Conservation (phyloP, 441 rosid genomes). For the Rhodomyrtus psidioides region DNA sequence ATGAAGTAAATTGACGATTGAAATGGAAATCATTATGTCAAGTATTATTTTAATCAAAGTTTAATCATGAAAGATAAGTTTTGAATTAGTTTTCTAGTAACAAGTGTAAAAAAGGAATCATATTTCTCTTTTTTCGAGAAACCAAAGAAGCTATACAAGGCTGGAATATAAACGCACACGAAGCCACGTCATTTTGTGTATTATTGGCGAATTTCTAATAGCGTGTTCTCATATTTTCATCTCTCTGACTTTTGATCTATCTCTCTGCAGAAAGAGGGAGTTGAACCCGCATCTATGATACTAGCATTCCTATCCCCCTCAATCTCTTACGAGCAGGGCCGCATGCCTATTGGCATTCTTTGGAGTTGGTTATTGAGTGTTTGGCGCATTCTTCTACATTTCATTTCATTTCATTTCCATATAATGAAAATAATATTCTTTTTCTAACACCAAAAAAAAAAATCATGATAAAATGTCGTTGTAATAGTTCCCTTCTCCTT, state of each 20-base stretch:
- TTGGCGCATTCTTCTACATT: background rate
- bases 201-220: background rate
- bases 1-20: background rate
- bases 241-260: too few species aligned
- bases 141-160: too few species aligned
- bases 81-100: background rate
- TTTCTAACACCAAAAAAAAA: background rate
- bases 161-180: too few species aligned
- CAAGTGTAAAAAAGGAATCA: too few species aligned
- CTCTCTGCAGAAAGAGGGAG: too few species aligned
- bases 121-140: too few species aligned
- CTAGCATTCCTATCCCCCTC: too few species aligned
- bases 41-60: background rate
- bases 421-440: background rate
- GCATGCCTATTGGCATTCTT: background rate
- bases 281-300: too few species aligned
- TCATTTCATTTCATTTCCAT: background rate
- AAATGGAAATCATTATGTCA: background rate
- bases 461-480: background rate
- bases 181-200: background rate
- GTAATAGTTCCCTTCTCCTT: background rate
- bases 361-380: background rate
- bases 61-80: background rate
- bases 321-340: too few species aligned
- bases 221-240: too few species aligned